Evolutionary conservation across 345 rosid genomes (phyloP), one percentile per base, ranked within the genome.

Genomic region (Conringia planisiliqua): DNA sequence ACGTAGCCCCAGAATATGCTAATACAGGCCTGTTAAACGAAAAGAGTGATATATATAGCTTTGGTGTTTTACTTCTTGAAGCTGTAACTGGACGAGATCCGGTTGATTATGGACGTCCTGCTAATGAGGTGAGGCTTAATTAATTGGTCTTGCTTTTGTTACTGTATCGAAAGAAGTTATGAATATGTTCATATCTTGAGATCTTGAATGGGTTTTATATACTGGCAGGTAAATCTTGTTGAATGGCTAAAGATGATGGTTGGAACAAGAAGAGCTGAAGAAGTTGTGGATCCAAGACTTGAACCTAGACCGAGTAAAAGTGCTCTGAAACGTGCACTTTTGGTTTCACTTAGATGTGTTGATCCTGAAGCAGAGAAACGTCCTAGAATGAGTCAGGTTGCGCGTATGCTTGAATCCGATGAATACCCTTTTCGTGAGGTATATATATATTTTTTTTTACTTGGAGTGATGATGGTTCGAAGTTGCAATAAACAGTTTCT

Each of bases 211-310:
- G 22, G 11, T 40, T 64, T n/a, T 62, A 40, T 43, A 1, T 64
- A 12, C 36, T 79, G 72, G 57, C 81, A 94, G 98, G 93, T 94
- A 47, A 90, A 94, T 79, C 97, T 94, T 50, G 96, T 94, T 32
- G 97, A 91, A 80, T 94, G 98, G 97, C 82, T 94, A 17, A 94
- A 94, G 85, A 82, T 86, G 86, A 94, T 94, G 98, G 93, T 94
- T 62, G 98, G 96, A 47, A 88, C 90, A 61, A 88, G 90, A 83
- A 86, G 93, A 83, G 90, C 93, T 4, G 96, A 94, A 82, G 98
- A 94, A 83, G 97, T 94, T 16, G 86, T 85, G 71, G 98, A 94
- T 74, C 89, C 89, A 20, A 86, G 61, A 58, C 87, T 91, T 59
- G 96, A 90, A 82, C 84, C 79, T 68, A 90, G 83, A 71, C 98